phyloP scores from a whole-genome alignment of 352 stramenopile genomes.

The Pythium graminicola region DNA sequence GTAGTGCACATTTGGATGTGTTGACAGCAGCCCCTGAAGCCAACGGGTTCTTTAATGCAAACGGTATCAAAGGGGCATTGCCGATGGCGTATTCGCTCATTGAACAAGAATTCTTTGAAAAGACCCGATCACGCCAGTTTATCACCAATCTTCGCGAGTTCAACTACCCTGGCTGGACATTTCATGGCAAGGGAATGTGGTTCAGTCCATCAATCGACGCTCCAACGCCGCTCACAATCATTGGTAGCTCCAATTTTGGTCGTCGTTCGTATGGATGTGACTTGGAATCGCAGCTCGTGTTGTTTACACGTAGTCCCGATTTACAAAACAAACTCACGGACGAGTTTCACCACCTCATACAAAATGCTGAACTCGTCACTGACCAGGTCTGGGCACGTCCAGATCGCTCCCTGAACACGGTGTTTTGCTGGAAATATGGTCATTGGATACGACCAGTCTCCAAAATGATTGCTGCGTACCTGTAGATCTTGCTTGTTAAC shows the following conservation, averaged over 20 bases:
- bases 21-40: constrained; percentile 55
- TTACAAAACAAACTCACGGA: constrained; percentile 40
- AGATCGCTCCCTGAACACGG: constrained; percentile 43
- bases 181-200: constrained; percentile 86
- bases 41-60: constrained; percentile 70
- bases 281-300: constrained; percentile 63
- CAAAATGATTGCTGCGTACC: constrained; percentile 56
- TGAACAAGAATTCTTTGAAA: constrained; percentile 71
- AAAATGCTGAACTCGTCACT: constrained; percentile 47
- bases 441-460: constrained; percentile 70
- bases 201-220: constrained; percentile 30
- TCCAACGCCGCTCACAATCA: constrained; percentile 42
- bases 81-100: constrained; percentile 82
- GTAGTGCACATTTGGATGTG: constrained; percentile 44
- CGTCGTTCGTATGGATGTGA: constrained; percentile 70
- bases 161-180: constrained; percentile 62
- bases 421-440: constrained; percentile 69
- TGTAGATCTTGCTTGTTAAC: constrained; percentile 25
- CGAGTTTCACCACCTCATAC: constrained; percentile 46
- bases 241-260: constrained; percentile 78
- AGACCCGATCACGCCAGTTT: constrained; percentile 31
- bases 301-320: constrained; percentile 49
- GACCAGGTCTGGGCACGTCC: constrained; percentile 54
- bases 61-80: constrained; percentile 61
- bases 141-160: constrained; percentile 57